Base-by-base conservation (phyloP, 2,329 filamentous ascomycete species). In the Trichoderma brevicompactum region DNA sequence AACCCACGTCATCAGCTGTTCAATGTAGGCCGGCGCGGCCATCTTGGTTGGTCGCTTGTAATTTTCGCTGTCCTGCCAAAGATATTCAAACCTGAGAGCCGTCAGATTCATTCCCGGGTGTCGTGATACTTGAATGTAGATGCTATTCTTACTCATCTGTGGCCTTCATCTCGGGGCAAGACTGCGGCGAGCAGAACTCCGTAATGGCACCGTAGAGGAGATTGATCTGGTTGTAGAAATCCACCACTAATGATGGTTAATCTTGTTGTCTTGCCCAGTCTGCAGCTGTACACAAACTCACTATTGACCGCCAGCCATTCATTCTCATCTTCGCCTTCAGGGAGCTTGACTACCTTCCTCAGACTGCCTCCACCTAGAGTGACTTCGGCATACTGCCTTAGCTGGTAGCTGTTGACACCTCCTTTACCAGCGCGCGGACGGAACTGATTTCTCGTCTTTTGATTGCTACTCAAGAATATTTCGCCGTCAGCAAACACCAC, bases 201-300 rank as follows among this genome's bases (percentile, higher is more conserved):
- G 95, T 99, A 76, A 99, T 99, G 70, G 95, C 95, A 66, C 96
- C 96, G 78, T 99, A 99, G 66, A 99, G 89, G 41, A 99, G 86
- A 80, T 99, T 99, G 83, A 99, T 96, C 80, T 99, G 95, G 82
- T 99, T 99, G 87, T 99, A 99, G 80, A 99, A 99, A 80, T 99
- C 95, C 82, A 99, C 95, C 82, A 99, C 94, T 97, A 71, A 28
- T 19, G 9, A 44, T 28, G 3, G 28, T 67, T 43, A 67, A 54
- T 1, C 2, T 12, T 40, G 44, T 7, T 17, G 5, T 23, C 19
- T 40, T 7, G 19, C 23, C 23, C 10, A 2, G 36, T n/a, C 15
- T 8, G 19, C 1, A 4, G 15, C 0, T 10, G 38, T 15, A 6
- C 5, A 7, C 34, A n/a, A 17, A 71, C 87, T 72, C 82, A 96